Evolutionary conservation across 805 yeast species (phyloP), one percentile per base, ranked within the genome.

Genomic region (Ogataea populi-albae): DNA sequence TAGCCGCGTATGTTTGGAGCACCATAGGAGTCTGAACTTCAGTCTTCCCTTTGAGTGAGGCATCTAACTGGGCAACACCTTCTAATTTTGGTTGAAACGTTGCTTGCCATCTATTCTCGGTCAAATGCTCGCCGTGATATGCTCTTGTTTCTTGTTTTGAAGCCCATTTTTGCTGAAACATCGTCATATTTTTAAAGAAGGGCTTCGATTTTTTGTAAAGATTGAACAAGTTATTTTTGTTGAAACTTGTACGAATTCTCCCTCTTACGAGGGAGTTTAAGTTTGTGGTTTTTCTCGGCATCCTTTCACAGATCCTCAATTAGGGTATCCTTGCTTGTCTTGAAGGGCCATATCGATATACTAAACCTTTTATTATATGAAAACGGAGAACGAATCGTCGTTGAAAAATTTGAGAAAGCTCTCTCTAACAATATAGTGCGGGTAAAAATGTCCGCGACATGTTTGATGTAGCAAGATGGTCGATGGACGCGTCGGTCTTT

Each of bases 91-190:
- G 75, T 35, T 78, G 67, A 65, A 91, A 89, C 32, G 73, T 61
- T 6, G 77, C 64, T 55, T 83, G 82, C 81, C 88, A 85, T 56
- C 89, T 77, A 14, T 76, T 67, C 59, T 93, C 98, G 1, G 91
- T 84, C 37, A 91, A 61, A 58, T 83, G 86, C 55, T 93, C 98
- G 50, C 98, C 98, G 59, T 91, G 98, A 61, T 91, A 91, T 1
- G 91, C 82, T 64, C 98, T 77, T 6, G 97, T 81, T 57, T 89
- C 96, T 57, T 79, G 82, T 61, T 93, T 91, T 34, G 96, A 81
- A 5, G 72, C 65, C 91, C 95, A 93, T 64, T 88, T 87, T 62
- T 91, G 95, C 63, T 86, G 95, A 64, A 72, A 93, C 40, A 86
- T 68, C n/a, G 95, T 77, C 62, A 75, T 75, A 4, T 78, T 71